phyloP scores from a whole-genome alignment of 768 basidiomycete species.

The Mycena vitilis region DNA sequence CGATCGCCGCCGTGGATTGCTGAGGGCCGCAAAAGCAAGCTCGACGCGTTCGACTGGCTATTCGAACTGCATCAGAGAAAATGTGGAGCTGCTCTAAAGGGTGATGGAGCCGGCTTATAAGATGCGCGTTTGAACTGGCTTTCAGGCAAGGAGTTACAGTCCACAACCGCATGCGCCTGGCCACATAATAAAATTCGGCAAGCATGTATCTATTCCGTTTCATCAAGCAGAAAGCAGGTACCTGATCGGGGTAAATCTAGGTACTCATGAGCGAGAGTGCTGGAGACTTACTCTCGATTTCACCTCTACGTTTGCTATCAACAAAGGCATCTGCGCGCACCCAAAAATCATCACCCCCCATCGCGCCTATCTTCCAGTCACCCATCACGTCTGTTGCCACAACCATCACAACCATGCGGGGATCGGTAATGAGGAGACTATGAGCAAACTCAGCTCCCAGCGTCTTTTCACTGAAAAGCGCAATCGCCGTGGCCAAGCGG shows the following conservation, averaged over 20 bases:
- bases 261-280: not conserved
- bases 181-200: no score
- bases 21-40: no score
- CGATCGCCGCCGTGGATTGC: no score
- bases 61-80: no score
- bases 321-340: constrained; percentile 1
- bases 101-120: no score
- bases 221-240: not conserved
- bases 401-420: constrained; percentile 6
- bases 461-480: not conserved
- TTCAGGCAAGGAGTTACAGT: no score
- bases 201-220: not conserved
- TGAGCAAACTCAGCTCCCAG: not conserved
- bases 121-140: no score
- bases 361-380: constrained; percentile 6
- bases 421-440: not conserved
- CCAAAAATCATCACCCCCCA: constrained; percentile 8
- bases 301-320: constrained; percentile 1
- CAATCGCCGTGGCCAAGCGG: not conserved
- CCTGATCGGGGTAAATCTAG: not conserved
- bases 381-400: not conserved
- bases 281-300: not conserved
- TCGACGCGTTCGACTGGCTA: no score
- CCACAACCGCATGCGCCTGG: no score
- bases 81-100: no score